A percentile compares a stretch with the other conserved stretches of the same genome.
Conservation (phyloP, 352 stramenopile species). For the Thalassiosira mediterranea region DNA sequence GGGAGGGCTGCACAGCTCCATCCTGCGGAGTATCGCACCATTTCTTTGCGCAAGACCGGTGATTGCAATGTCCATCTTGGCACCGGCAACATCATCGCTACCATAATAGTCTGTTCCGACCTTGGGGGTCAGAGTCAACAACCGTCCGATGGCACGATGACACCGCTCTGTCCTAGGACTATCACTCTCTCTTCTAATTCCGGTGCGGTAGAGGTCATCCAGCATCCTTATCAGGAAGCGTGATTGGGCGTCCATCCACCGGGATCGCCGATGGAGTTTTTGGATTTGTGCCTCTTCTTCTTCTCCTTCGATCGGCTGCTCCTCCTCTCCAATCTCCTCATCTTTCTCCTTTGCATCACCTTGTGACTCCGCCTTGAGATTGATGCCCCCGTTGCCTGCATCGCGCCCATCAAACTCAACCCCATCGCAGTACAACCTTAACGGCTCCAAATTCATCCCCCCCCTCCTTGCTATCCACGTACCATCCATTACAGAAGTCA, state of each 20-base stretch:
- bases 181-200: constrained; percentile 32
- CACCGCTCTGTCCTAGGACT: constrained; percentile 28
- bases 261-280: constrained; percentile 6
- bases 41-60: constrained; percentile 33
- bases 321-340: neutral
- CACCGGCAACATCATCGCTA: neutral
- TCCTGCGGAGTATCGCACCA: constrained; percentile 33
- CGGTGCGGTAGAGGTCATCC: constrained; percentile 40
- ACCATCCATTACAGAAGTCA: neutral
- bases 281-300: neutral
- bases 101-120: neutral
- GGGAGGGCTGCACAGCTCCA: constrained; percentile 41
- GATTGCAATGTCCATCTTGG: neutral
- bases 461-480: constrained; percentile 28
- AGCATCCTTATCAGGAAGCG: constrained; percentile 39
- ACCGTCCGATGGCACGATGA: constrained; percentile 42
- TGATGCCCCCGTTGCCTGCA: neutral
- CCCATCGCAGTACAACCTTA: neutral
- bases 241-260: constrained; percentile 36
- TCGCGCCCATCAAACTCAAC: neutral
- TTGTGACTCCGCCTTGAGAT: too few relatives aligned
- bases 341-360: constrained; percentile 11
- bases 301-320: constrained; percentile 1
- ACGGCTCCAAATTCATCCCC: constrained; percentile 51
- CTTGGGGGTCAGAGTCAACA: constrained; percentile 30